Conservation (phyloP, 2,329 filamentous ascomycete genomes). For the Ceratocystis diversiconidia region DNA sequence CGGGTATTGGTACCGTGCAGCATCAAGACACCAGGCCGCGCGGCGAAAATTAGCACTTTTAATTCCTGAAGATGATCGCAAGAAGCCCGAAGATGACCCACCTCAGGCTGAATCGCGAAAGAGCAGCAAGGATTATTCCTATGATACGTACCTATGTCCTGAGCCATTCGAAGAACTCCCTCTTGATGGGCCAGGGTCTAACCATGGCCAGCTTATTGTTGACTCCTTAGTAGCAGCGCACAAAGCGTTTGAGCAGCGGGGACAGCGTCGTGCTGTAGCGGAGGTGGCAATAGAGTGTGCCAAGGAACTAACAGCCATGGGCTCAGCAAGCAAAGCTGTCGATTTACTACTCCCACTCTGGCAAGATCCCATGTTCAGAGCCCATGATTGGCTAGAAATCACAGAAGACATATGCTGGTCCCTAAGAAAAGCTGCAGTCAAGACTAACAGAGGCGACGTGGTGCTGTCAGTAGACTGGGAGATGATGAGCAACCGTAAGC, state of each 20-base stretch:
- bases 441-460: slow-evolving; percentile 38
- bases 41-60: slow-evolving; percentile 39
- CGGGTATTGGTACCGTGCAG: slow-evolving; percentile 52
- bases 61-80: slow-evolving; percentile 47
- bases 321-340: slow-evolving; percentile 40
- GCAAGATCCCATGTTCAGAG: slow-evolving; percentile 41
- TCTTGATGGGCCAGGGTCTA: slow-evolving; percentile 34
- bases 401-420: slow-evolving; percentile 47
- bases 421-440: slow-evolving; percentile 42
- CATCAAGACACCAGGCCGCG: slow-evolving; percentile 41
- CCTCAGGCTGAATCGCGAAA: slow-evolving; percentile 31
- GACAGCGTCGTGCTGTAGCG: slow-evolving; percentile 38
- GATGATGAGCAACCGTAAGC: slow-evolving; percentile 43
- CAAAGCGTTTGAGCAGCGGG: slow-evolving; percentile 38
- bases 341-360: slow-evolving; percentile 42
- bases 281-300: slow-evolving; percentile 45
- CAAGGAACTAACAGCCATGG: slow-evolving; percentile 37
- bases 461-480: slow-evolving; percentile 53
- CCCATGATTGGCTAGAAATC: slow-evolving; percentile 45
- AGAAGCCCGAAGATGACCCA: slow-evolving; percentile 32
- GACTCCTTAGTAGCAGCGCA: slow-evolving; percentile 38
- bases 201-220: slow-evolving; percentile 43
- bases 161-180: slow-evolving; percentile 44
- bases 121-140: slow-evolving; percentile 37
- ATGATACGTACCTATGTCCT: slow-evolving; percentile 54